These are phyloP conservation scores for Solanum pimpinellifolium DNA, from an alignment of 257 asterid genomes.

Conservation along the genomic window DNA sequence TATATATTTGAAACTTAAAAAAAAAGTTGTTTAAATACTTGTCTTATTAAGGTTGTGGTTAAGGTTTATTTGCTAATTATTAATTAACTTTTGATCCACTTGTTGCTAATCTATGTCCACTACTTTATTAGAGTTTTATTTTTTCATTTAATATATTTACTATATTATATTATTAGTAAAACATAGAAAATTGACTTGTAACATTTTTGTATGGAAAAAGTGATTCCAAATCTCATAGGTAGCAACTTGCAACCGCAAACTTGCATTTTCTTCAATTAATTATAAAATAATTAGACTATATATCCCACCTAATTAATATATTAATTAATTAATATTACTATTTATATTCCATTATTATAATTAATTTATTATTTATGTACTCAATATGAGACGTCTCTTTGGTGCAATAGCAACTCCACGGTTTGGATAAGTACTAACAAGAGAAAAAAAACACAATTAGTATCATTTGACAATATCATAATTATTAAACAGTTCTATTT, in stretches of 20 bases:
- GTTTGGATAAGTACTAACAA: constrained; percentile 24
- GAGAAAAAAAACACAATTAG: background rate
- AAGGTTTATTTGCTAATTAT: constrained; percentile 4
- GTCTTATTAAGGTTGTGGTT: constrained; percentile 11
- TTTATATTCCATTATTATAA: background rate
- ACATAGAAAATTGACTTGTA: background rate
- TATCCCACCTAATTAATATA: background rate
- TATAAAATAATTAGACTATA: background rate
- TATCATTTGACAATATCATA: background rate
- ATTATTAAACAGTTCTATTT: background rate
- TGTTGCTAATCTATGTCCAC: constrained; percentile 2
- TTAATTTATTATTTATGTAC: constrained; percentile 8
- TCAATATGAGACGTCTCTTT: constrained; percentile 19
- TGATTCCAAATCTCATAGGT: constrained; percentile 34
- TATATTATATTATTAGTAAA: background rate
- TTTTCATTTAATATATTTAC: background rate
- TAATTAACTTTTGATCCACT: background rate
- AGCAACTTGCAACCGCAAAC: constrained; percentile 54
- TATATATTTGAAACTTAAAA: background rate
- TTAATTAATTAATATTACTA: background rate
- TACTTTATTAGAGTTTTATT: background rate
- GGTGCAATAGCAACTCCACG: constrained; percentile 2
- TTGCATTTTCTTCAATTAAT: background rate
- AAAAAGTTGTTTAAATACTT: background rate
- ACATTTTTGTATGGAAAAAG: constrained; percentile 7